Conservation (phyloP, 2,329 filamentous ascomycete genomes). For the Endoconidiophora polonica region DNA sequence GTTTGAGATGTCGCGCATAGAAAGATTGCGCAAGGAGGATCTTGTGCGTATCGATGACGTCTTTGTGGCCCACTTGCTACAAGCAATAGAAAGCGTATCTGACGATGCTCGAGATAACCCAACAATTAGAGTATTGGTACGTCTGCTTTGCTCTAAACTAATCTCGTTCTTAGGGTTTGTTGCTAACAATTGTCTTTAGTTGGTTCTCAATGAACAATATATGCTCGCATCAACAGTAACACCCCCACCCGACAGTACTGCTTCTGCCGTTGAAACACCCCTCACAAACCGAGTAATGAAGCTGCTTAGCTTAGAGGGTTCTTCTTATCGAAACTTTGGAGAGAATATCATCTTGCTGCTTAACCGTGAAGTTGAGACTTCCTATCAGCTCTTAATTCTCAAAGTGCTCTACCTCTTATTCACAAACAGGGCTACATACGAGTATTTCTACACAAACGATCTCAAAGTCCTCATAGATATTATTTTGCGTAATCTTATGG, state of each 20-base stretch:
- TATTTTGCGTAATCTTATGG: conserved; percentile 89
- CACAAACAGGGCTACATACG: conserved; percentile 76
- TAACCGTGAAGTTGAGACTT: conserved; percentile 88
- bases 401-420: conserved; percentile 93
- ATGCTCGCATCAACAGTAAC: conserved; percentile 58
- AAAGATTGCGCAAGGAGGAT: conserved; percentile 62
- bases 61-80: conserved; percentile 71
- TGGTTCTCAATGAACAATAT: conserved; percentile 96
- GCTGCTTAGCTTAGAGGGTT: conserved; percentile 64
- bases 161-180: neutral
- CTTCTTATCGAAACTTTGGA: conserved; percentile 80
- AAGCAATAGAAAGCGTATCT: conserved; percentile 73
- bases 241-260: conserved; percentile 19
- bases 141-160: conserved; percentile 16
- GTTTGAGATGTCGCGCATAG: conserved; percentile 93
- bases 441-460: conserved; percentile 98
- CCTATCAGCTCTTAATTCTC: conserved; percentile 84
- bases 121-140: conserved; percentile 77
- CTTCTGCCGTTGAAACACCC: conserved; percentile 26
- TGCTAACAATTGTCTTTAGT: conserved; percentile 29
- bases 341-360: conserved; percentile 92
- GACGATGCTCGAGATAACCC: conserved; percentile 83
- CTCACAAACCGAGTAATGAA: conserved; percentile 92
- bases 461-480: conserved; percentile 87
- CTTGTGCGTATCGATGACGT: conserved; percentile 60